Evolutionary conservation across 2,329 filamentous ascomycete species (phyloP), one percentile per base, ranked within the genome.

Genomic region (Zasmidium angulare): DNA sequence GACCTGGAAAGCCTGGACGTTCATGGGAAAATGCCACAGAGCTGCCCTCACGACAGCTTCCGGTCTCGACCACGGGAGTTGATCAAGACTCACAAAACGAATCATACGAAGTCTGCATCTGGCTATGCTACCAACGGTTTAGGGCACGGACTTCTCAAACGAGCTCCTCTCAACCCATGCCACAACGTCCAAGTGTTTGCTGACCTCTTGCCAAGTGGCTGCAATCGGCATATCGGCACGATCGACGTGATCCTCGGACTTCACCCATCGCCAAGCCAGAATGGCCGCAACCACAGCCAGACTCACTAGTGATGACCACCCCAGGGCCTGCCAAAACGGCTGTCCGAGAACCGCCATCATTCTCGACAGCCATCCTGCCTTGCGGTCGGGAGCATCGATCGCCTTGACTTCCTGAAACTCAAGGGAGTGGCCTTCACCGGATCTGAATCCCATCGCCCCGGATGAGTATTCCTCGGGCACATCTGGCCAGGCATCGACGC

Each of bases 401-500:
- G 36, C n/a, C 36, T 43, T 43, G 12, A 43, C 7, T 36, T 36
- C 29, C 14, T 7, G 7, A 36, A 36, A 14, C 36, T 43, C 36
- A 3, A 43, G 11, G n/a, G 36, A 9, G 14, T 14, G 3, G n/a
- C n/a, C 36, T 43, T 43, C 4, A 17, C 7, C 12, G 4, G 36
- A 10, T 43, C 36, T 7, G 14, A 43, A 19, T 53, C 23, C 12
- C 22, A 22, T 43, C n/a, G 36, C 36, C 3, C 36, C 36, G n/a
- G 36, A 43, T 17, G 36, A 14, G 56, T 64, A 67, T 55, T 72
- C 58, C 3, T 57, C 64, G 12, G 68, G 69, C 31, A 69, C 59
- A 20, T 73, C 65, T 1, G 61, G 59, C 12, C 55, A 81, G 19
- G 66, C 72, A 67, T 83, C 79, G 46, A 80, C 68, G 0, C 79